Base-by-base conservation (phyloP, 345 rosid species). In the Eucalyptus lansdowneana region DNA sequence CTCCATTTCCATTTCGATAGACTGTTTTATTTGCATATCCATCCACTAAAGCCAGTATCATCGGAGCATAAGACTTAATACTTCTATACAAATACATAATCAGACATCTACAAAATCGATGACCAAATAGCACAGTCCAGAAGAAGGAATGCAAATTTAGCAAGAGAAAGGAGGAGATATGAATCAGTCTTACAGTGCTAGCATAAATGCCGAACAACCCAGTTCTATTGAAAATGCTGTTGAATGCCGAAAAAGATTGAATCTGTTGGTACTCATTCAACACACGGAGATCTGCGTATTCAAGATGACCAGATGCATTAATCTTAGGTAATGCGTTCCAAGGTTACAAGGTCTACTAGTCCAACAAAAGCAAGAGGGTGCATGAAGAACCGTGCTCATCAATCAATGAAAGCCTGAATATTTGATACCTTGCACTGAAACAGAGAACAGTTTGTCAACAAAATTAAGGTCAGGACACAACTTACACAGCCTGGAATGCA, bases 401-500 rank as follows among this genome's bases (percentile, higher is more conserved):
- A 45, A 53, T 87, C 44, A 40, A 53, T 54, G 44, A 53, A 34
- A 16, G 72, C 31, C 69, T 25, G 34, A 56, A 21, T 58, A n/a
- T 56, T 49, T 37, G 60, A 87, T 87, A 53, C 47, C 47, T 40
- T 19, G 21, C 42, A 87, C 60, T 12, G 69, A 51, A 40, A 37
- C 45, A 76, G 29, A 76, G 85, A 40, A 76, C 13, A 34, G 44
- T 34, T 34, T 72, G 44, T 76, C 29, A 76, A 76, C 47, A 76
- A 76, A 76, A 76, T 37, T 76, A 76, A 76, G 85, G 85, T 76
- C 47, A 76, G 29, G 47, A 76, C 47, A 76, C 47, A 88, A 93
- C 98, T 93, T 94, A 98, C 99, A 96, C n/a, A 98, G 93, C 90
- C 98, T 90, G 87, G 99, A 97, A 91, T 97, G 94, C 99, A 98